Conservation (phyloP, 2,329 filamentous ascomycete species). For the Cercospora sojina region DNA sequence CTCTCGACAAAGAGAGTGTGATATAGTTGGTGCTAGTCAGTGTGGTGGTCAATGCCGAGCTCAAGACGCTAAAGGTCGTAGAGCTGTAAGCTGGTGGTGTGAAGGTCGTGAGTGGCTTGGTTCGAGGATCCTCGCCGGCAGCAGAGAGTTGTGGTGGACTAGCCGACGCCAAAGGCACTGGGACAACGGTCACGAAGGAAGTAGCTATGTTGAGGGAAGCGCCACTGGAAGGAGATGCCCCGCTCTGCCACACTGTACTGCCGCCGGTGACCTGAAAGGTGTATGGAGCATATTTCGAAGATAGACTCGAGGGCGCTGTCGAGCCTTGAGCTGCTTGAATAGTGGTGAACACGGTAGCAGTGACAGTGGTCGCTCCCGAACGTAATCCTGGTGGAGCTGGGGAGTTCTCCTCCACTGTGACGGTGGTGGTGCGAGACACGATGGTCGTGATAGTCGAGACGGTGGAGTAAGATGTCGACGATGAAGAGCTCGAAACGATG, state of each 20-base stretch:
- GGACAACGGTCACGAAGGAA: slow-evolving; percentile 26
- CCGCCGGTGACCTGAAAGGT: slow-evolving; percentile 13
- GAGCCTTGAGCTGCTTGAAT: slow-evolving; percentile 1
- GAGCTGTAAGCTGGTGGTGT: slow-evolving; percentile 32
- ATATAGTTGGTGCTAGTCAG: slow-evolving; percentile 32
- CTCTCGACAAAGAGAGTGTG: slow-evolving; percentile 28
- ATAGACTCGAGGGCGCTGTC: slow-evolving; percentile 7
- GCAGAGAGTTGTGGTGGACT: not conserved
- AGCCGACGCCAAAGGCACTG: slow-evolving; percentile 12
- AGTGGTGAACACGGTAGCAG: slow-evolving; percentile 16
- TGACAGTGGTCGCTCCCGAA: slow-evolving; percentile 23
- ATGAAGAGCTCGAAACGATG: slow-evolving; percentile 5
- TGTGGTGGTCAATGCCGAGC: slow-evolving; percentile 30
- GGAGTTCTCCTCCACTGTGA: slow-evolving; percentile 3
- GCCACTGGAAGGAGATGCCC: slow-evolving; percentile 29
- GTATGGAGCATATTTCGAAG: slow-evolving; percentile 11
- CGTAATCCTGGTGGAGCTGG: not conserved
- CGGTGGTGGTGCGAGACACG: slow-evolving; percentile 15
- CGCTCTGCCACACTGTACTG: slow-evolving; percentile 33
- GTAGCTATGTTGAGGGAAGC: slow-evolving; percentile 28
- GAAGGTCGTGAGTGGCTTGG: slow-evolving; percentile 20
- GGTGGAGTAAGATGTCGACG: slow-evolving; percentile 15
- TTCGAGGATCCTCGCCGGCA: slow-evolving; percentile 14
- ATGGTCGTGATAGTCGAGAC: slow-evolving; percentile 19
- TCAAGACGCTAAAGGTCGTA: slow-evolving; percentile 29